Conservation (phyloP, 148 eudicot species). For the Cornus kousa region DNA sequence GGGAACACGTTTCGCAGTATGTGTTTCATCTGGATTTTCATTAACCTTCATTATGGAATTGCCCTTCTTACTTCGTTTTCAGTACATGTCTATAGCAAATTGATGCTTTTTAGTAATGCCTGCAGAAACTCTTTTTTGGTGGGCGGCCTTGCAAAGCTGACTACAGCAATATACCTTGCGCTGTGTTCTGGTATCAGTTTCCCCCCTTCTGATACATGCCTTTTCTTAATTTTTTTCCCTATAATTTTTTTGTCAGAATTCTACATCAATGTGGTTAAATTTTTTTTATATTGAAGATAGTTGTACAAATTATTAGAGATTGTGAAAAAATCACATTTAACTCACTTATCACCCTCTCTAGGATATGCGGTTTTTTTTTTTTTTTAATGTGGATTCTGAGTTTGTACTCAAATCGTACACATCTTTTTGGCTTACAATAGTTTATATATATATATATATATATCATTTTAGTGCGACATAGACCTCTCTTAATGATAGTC, state of each 20-base stretch:
- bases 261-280: neutral
- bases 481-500: neutral
- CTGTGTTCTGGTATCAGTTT: conserved; percentile 73
- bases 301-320: no score
- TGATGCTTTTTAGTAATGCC: conserved; percentile 5
- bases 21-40: conserved; percentile 17
- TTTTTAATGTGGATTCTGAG: no score
- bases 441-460: no score
- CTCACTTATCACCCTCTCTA: no score
- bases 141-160: conserved; percentile 71
- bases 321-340: no score
- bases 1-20: conserved; percentile 88
- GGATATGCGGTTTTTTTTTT: no score
- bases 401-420: neutral
- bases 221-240: neutral
- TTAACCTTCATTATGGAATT: conserved; percentile 6
- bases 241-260: neutral
- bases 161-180: conserved; percentile 67
- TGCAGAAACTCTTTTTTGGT: conserved; percentile 88
- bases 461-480: neutral
- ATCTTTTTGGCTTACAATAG: neutral
- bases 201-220: neutral
- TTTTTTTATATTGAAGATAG: no score
- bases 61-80: neutral
- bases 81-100: no score